Percentiles rank a stretch among this genome's conserved stretches.
Evolutionary conservation across 495 filamentous ascomycete genomes (phyloP).

Genomic region (Cairneyella variabilis): DNA sequence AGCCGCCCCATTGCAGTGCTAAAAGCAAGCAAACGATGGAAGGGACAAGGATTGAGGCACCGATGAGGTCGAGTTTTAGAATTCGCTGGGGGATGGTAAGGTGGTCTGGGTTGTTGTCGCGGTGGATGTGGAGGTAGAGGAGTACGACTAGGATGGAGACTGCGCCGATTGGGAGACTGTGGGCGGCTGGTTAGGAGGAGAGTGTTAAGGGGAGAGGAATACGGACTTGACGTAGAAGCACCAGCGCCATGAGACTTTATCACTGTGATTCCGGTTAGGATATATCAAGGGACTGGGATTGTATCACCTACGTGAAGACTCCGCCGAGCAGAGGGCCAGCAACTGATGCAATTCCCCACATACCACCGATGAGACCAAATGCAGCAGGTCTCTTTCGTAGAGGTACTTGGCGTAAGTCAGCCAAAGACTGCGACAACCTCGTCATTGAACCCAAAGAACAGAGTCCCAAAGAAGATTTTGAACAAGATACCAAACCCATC

Average conservation of each 20-base stretch:
- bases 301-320: constrained; percentile 35
- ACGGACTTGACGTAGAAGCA: constrained; percentile 43
- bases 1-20: constrained; percentile 62
- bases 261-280: constrained; percentile 20
- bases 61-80: constrained; percentile 49
- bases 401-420: constrained; percentile 50
- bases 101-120: constrained; percentile 29
- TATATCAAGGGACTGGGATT: background rate
- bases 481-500: too few relatives aligned
- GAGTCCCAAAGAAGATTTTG: too few relatives aligned
- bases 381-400: constrained; percentile 65
- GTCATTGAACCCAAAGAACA: too few relatives aligned
- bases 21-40: constrained; percentile 53
- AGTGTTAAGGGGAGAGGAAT: background rate
- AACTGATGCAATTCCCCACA: constrained; percentile 79
- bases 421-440: background rate
- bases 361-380: constrained; percentile 73
- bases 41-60: constrained; percentile 47
- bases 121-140: constrained; percentile 45
- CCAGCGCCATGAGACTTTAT: constrained; percentile 48
- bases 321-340: constrained; percentile 57
- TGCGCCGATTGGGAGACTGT: constrained; percentile 55
- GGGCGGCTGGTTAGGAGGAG: background rate
- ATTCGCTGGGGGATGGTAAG: constrained; percentile 34
- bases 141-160: constrained; percentile 50